A percentile compares a stretch with the other conserved stretches of the same genome.
phyloP scores from a whole-genome alignment of 495 filamentous ascomycete genomes.

The Collariella sp. region DNA sequence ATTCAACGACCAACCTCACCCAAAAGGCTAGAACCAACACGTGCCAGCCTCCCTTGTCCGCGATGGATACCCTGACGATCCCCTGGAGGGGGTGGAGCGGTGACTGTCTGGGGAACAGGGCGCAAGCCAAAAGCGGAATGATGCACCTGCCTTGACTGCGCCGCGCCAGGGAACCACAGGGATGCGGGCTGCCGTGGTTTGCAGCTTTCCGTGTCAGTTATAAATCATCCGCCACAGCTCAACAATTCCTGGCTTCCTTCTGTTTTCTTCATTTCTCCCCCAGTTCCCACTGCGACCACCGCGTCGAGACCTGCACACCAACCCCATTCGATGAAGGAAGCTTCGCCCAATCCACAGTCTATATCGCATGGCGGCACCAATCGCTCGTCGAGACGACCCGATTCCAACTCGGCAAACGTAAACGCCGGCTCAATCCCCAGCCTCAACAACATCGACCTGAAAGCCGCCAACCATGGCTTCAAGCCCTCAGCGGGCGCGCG shows the following conservation, averaged over 20 bases:
- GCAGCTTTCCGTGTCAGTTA: neutral
- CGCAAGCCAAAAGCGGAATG: conserved; percentile 1
- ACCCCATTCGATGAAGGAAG: conserved; percentile 17
- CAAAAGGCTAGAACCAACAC: too few species aligned
- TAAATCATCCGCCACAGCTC: neutral
- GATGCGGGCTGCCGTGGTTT: neutral
- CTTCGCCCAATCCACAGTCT: neutral
- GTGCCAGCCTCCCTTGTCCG: too few species aligned
- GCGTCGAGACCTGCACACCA: neutral
- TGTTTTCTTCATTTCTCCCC: neutral
- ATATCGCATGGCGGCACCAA: conserved; percentile 11
- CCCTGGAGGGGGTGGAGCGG: neutral
- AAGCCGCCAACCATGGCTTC: neutral
- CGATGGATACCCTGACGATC: too few species aligned
- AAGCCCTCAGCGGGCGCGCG: neutral
- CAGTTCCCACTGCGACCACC: neutral
- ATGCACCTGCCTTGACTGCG: neutral
- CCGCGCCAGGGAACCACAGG: conserved; percentile 1
- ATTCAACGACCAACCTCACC: too few species aligned
- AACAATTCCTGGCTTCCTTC: neutral
- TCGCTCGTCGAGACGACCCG: conserved; percentile 4
- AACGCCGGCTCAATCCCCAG: neutral
- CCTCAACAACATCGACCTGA: conserved; percentile 3
- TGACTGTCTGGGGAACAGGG: neutral
- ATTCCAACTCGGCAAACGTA: conserved; percentile 1